Conservation (phyloP, 2,329 filamentous ascomycete species). For the Exophiala spinifera region DNA sequence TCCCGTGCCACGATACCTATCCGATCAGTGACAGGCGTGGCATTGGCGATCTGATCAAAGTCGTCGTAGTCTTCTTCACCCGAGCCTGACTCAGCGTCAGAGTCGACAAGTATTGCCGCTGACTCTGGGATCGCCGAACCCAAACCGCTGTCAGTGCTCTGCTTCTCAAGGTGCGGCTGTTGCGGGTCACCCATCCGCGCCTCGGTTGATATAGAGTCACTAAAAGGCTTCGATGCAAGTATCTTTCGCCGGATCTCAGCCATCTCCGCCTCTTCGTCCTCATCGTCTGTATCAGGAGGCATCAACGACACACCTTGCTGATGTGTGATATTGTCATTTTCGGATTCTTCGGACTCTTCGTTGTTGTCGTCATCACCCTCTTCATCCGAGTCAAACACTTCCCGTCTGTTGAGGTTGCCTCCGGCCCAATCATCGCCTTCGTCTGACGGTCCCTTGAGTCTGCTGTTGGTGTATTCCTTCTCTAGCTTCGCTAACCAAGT, state of each 20-base stretch:
- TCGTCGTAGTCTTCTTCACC: conserved; percentile 63
- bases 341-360: conserved; percentile 44
- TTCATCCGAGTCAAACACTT: conserved; percentile 24
- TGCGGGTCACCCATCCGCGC: conserved; percentile 44
- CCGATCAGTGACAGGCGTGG: conserved; percentile 82
- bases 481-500: conserved; percentile 89
- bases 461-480: conserved; percentile 78
- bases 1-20: conserved; percentile 68
- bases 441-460: conserved; percentile 57
- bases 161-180: conserved; percentile 57
- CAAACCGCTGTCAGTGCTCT: too few relatives aligned
- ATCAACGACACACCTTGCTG: conserved; percentile 52
- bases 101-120: conserved; percentile 48
- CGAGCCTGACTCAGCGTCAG: conserved; percentile 68
- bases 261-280: conserved; percentile 85
- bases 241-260: conserved; percentile 85
- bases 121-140: neutral
- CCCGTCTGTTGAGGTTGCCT: conserved; percentile 74
- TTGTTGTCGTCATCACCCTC: conserved; percentile 44
- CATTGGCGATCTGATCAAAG: conserved; percentile 90
- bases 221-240: conserved; percentile 86
- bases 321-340: conserved; percentile 46
- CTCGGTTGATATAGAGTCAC: conserved; percentile 47
- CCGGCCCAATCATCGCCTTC: conserved; percentile 76
- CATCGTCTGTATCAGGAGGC: conserved; percentile 74